Base-by-base conservation (phyloP, 176 grass and related monocot species). In the Paspalum vaginatum region DNA sequence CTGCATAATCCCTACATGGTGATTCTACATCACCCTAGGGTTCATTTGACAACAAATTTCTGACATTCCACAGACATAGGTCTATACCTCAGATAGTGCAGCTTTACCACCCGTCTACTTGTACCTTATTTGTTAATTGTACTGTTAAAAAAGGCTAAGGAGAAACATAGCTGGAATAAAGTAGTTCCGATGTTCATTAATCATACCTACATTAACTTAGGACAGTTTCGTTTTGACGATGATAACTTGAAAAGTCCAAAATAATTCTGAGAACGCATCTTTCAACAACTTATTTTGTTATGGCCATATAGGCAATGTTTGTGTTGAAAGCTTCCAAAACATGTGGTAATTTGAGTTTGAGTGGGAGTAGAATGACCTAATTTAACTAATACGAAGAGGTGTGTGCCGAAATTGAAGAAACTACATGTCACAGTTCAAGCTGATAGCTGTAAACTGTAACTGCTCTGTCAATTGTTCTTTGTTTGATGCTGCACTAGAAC, bases 11-110 rank as follows among this genome's bases (percentile, higher is more conserved):
- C 27, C 72, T 50, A 20, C 21, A 27, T 61, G 18, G 6, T 38
- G 4, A 41, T 41, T 39, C 32, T 64, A n/a, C 21, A 64, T 65
- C 9, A 68, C 18, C 60, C 50, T 74, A 61, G 52, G 56, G 6
- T 76, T 75, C 18, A 27, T 66, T 60, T 60, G 39, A 68, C 45
- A 72, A 63, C 9, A 85, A 61, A 39, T 70, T 61, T 46, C 20
- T 25, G 55, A 10, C 24, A 32, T 64, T 13, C 41, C 22, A 3
- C 25, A 5, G 11, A 27, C 27, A 16, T 50, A 63, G 13, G n/a
- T 65, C 41, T 71, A 24, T 57, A 46, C 26, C 11, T 37, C 25
- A 47, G 60, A 13, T 16, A 5, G 7, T 57, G 24, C 17, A 73
- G 17, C 59, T 65, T 65, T 85, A 40, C 65, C 42, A 32, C 45